Evolutionary conservation across 164 flowering plant species (phyloP).

Genomic region (Vitis labrusca): DNA sequence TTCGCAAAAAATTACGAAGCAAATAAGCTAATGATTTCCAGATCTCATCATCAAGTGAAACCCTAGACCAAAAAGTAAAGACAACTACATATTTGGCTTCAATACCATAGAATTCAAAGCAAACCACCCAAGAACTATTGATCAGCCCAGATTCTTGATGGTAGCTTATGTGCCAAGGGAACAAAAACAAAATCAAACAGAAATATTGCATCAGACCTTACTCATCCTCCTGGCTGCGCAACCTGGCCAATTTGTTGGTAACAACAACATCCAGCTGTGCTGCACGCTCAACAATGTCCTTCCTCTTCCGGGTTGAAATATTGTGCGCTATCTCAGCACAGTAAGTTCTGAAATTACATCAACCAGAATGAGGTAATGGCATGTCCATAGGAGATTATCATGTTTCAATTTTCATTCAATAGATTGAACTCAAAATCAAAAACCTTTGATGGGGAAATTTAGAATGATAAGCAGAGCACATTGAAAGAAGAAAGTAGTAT

Average conservation of each 20-base stretch:
- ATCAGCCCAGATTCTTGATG: too few relatives aligned
- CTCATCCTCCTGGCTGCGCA: slow-evolving; percentile 88
- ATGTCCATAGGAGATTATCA: too few relatives aligned
- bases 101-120: too few relatives aligned
- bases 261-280: slow-evolving; percentile 78
- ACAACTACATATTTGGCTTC: too few relatives aligned
- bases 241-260: slow-evolving; percentile 77
- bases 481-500: background rate
- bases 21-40: too few relatives aligned
- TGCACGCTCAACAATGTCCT: slow-evolving; percentile 74
- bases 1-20: too few relatives aligned
- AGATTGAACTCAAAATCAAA: too few relatives aligned
- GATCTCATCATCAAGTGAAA: too few relatives aligned
- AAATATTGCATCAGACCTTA: slow-evolving; percentile 16
- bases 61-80: too few relatives aligned
- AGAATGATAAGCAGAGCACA: background rate
- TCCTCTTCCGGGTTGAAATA: slow-evolving; percentile 63
- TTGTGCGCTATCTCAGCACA: slow-evolving; percentile 83
- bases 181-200: background rate
- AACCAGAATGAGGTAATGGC: background rate
- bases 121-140: too few relatives aligned
- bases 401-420: too few relatives aligned
- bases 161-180: too few relatives aligned
- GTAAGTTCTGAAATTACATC: slow-evolving; percentile 39
- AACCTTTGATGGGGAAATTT: background rate